Evolutionary conservation across 805 yeast genomes (phyloP).

Genomic region (Zygosaccharomyces gambellarensis): DNA sequence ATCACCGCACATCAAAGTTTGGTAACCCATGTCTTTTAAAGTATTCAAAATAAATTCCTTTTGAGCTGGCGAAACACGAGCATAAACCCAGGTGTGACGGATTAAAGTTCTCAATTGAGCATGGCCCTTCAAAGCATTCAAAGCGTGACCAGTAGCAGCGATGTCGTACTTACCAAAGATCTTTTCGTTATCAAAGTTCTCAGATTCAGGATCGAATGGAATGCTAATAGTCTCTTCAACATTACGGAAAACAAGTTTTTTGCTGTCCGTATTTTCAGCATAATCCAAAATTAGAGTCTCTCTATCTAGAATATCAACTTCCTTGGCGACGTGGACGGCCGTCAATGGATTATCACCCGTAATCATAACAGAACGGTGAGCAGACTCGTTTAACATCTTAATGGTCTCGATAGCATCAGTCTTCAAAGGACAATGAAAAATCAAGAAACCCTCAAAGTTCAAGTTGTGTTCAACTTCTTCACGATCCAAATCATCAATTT

Average conservation of each 20-base stretch:
- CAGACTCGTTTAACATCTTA: conserved; percentile 87
- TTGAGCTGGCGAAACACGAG: conserved; percentile 95
- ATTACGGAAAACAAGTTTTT: conserved; percentile 74
- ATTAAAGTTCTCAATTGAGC: conserved; percentile 66
- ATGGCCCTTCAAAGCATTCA: conserved; percentile 60
- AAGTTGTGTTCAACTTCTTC: conserved; percentile 70
- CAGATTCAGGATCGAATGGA: conserved; percentile 58
- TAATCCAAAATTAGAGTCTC: conserved; percentile 82
- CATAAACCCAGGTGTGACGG: conserved; percentile 92
- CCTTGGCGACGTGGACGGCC: conserved; percentile 95
- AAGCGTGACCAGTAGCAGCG: conserved; percentile 91
- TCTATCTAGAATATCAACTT: conserved; percentile 80
- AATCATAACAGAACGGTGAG: conserved; percentile 95
- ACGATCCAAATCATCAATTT: conserved; percentile 60
- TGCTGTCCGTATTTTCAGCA: conserved; percentile 54
- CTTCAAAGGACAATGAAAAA: conserved; percentile 96
- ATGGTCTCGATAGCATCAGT: conserved; percentile 87
- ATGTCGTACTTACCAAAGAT: conserved; percentile 71
- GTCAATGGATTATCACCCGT: conserved; percentile 99
- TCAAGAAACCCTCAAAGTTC: conserved; percentile 84
- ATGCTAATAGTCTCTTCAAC: conserved; percentile 69
- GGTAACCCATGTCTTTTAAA: conserved; percentile 82
- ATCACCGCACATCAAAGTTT: conserved; percentile 98
- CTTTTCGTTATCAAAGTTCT: conserved; percentile 30
- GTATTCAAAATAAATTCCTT: conserved; percentile 85